Conservation (phyloP, 306 rosid species). For the Pyrus communis region DNA sequence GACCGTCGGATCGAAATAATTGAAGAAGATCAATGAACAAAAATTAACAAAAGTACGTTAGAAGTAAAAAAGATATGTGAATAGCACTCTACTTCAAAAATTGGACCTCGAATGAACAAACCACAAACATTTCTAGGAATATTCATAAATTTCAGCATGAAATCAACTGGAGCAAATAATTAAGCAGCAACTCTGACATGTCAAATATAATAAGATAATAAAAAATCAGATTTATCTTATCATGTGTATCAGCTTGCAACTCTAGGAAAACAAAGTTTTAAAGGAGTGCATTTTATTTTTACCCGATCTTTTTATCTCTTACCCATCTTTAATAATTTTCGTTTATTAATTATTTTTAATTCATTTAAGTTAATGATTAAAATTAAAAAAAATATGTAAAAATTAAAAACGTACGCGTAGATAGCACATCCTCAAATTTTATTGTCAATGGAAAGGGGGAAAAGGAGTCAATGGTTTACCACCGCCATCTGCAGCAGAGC, state of each 20-base stretch:
- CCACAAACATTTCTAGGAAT: not conserved
- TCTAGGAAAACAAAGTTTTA: not conserved
- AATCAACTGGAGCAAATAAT: not conserved
- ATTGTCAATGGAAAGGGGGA: not conserved
- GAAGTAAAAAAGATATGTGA: no score
- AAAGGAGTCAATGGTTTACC: not conserved
- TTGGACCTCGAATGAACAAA: not conserved
- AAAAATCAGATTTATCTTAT: no score
- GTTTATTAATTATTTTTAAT: no score
- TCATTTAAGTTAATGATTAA: fast-evolving
- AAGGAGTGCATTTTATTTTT: no score
- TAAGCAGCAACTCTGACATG: not conserved
- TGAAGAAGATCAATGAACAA: no score
- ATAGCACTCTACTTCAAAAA: no score
- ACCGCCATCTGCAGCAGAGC: not conserved
- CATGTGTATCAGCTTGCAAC: not conserved
- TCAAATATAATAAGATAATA: not conserved
- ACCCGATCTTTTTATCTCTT: no score
- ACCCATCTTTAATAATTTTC: no score
- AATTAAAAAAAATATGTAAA: no score
- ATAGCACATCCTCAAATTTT: not conserved
- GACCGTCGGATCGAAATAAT: no score
- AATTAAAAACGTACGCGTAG: fast-evolving
- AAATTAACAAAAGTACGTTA: no score
- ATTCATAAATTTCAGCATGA: not conserved